A percentile compares a stretch with the other conserved stretches of the same genome.
Conservation (phyloP, 2,329 filamentous ascomycete genomes). For the Metarhizium humberi region DNA sequence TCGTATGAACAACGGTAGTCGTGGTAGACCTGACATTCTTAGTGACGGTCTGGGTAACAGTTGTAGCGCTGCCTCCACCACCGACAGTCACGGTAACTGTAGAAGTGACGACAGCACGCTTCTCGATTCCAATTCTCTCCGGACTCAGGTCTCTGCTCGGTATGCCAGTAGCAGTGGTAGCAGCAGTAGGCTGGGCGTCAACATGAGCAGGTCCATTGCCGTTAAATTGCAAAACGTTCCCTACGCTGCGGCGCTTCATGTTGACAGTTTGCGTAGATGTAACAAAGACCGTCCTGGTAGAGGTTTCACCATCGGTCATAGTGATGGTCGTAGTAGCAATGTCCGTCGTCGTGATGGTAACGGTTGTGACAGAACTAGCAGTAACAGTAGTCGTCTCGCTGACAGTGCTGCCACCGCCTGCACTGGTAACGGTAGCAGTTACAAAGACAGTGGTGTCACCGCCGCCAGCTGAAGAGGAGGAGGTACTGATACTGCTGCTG, state of each 20-base stretch:
- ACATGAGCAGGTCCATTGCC: constrained; percentile 7
- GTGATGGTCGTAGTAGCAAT: constrained; percentile 29
- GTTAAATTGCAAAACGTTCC: constrained; percentile 10
- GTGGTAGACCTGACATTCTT: constrained; percentile 22
- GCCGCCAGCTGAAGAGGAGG: background rate
- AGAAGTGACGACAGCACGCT: constrained; percentile 24
- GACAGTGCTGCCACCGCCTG: constrained; percentile 15
- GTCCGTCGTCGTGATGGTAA: constrained; percentile 23
- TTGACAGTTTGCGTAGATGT: constrained; percentile 25
- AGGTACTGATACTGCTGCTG: background rate
- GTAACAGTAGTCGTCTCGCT: constrained; percentile 20
- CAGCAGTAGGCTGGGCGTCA: constrained; percentile 10
- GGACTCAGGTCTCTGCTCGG: constrained; percentile 10
- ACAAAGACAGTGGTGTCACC: constrained; percentile 19
- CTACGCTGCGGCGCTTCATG: constrained; percentile 23
- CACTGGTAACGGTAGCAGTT: constrained; percentile 22
- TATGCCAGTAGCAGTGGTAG: constrained; percentile 8
- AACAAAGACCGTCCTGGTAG: constrained; percentile 24
- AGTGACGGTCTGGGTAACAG: constrained; percentile 19
- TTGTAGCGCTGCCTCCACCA: constrained; percentile 12
- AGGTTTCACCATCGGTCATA: constrained; percentile 22
- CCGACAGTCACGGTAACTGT: constrained; percentile 21
- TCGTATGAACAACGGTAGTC: constrained; percentile 19
- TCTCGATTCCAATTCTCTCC: constrained; percentile 15
- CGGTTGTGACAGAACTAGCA: constrained; percentile 19